Evolutionary conservation across 805 yeast genomes (phyloP).

Genomic region (Candida patagonica): DNA sequence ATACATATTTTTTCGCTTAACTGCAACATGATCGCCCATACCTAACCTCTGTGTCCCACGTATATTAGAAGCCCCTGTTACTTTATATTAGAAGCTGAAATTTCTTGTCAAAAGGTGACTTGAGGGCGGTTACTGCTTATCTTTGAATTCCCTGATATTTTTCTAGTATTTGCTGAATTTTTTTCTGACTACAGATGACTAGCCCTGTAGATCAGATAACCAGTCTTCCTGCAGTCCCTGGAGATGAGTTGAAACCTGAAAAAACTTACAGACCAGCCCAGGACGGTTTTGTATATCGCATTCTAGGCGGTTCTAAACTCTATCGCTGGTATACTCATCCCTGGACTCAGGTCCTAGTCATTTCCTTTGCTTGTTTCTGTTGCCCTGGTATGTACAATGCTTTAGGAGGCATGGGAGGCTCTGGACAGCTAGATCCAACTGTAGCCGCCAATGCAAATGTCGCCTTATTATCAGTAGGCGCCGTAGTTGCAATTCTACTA

Average conservation of each 20-base stretch:
- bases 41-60: no score
- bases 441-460: constrained; percentile 25
- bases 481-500: constrained; percentile 22
- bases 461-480: constrained; percentile 23
- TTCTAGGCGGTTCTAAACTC: neutral
- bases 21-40: no score
- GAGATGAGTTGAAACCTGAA: neutral
- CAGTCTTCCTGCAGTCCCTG: no score
- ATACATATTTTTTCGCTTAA: no score
- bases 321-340: constrained; percentile 8
- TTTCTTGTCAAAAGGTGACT: no score
- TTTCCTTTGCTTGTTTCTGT: constrained; percentile 26
- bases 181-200: no score
- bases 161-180: no score
- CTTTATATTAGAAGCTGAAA: no score
- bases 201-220: no score
- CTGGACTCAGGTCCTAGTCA: constrained; percentile 22
- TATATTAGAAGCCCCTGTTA: no score
- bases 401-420: constrained; percentile 26
- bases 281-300: neutral
- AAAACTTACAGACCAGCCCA: neutral
- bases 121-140: no score
- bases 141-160: no score
- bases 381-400: constrained; percentile 29
- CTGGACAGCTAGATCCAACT: constrained; percentile 25